A percentile compares a stretch with the other conserved stretches of the same genome.
phyloP scores from a whole-genome alignment of 1,139 yeast genomes.

The Debaryomyces sp. region DNA sequence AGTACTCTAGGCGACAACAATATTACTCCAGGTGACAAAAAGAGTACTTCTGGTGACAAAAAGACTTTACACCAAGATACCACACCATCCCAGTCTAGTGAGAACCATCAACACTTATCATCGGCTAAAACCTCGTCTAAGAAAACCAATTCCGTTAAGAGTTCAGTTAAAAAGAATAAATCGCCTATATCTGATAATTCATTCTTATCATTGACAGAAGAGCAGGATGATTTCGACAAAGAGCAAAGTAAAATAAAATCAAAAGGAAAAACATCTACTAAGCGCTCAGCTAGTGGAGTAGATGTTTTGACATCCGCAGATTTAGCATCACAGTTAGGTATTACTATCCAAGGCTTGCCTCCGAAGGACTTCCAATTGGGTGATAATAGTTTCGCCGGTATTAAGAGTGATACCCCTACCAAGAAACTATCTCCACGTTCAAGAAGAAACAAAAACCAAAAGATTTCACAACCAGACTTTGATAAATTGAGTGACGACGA shows the following conservation, averaged over 20 bases:
- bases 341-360: constrained; percentile 26
- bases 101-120: not conserved
- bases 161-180: constrained; percentile 7
- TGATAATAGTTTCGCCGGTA: constrained; percentile 6
- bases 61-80: not conserved
- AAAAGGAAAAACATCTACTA: constrained; percentile 6
- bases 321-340: constrained; percentile 31
- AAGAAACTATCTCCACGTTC: not conserved
- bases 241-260: constrained; percentile 20
- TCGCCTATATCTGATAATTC: constrained; percentile 10
- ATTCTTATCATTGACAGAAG: constrained; percentile 18
- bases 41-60: constrained; percentile 15
- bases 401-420: not conserved
- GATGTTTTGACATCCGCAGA: constrained; percentile 8
- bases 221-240: constrained; percentile 26
- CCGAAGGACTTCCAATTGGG: constrained; percentile 11
- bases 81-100: not conserved
- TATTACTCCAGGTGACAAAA: constrained; percentile 4
- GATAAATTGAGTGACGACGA: constrained; percentile 6
- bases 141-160: not conserved
- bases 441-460: not conserved
- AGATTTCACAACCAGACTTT: not conserved
- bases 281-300: not conserved
- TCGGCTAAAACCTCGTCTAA: not conserved
- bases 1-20: constrained; percentile 8